Evolutionary conservation across 208 protist genomes (phyloP), one percentile per base, ranked within the genome.

Genomic region (Leishmania aethiopica): DNA sequence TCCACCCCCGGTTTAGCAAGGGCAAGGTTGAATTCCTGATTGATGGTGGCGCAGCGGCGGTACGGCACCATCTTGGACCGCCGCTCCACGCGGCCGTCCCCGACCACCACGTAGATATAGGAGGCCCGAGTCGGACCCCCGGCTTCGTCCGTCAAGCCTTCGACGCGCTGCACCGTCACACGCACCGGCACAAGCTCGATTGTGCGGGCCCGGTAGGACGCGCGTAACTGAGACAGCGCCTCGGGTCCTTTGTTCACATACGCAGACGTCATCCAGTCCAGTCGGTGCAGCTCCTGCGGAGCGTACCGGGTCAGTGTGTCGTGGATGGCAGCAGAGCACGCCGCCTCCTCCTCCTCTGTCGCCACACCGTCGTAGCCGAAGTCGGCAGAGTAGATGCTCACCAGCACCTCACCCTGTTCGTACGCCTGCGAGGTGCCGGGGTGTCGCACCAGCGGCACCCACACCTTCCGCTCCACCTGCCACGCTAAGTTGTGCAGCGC

Each of bases 361-460:
- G 89, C 89, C 35, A 90, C 74, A 60, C 77, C 66, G 11, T 88
- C 85, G 69, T 86, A 80, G 70, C 91, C 92, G 87, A 90, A 95
- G 82, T 89, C 84, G 15, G 95, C 90, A 8, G 92, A 92, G 78
- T 89, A 94, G 70, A 97, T 88, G 74, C 88, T 93, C 55, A 97
- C 64, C 3, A 93, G 90, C 42, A 95, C 80, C 67, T 86, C 80
- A 47, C 91, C 94, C 42, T 84, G 90, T 72, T 97, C 94, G 82
- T 94, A 94, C 8, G 94, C 94, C 78, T 89, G 74, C 51, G 85
- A 69, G 22, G 91, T 94, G 74, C 90, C 90, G 2, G 94, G 77
- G 84, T 91, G 88, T 60, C 90, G 92, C 32, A 97, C 91, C 73
- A 97, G 84, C 47, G 88, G 84, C 57, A 93, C 92, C 90, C 92